These are phyloP conservation scores for Hemerocallis citrina DNA, from an alignment of 106 monocot species.

Conservation along the genomic window DNA sequence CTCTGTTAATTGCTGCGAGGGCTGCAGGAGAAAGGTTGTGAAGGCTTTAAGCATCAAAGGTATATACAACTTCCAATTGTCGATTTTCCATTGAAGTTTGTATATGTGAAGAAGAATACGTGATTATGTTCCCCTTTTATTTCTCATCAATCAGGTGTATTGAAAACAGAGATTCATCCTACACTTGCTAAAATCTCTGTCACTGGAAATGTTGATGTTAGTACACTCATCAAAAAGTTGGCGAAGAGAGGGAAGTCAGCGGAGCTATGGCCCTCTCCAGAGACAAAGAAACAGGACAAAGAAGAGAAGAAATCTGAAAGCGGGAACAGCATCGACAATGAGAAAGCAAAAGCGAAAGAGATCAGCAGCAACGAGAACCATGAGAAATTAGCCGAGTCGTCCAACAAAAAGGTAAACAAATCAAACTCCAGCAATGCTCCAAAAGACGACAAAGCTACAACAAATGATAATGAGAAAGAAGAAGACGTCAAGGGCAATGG, in stretches of 20 bases:
- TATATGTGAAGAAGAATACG: neutral
- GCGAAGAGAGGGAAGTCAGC: constrained; percentile 59
- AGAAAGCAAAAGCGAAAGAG: neutral
- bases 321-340: neutral
- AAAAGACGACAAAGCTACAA: neutral
- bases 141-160: constrained; percentile 38
- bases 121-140: neutral
- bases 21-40: constrained; percentile 75
- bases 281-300: neutral
- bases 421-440: neutral
- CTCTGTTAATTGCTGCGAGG: constrained; percentile 78
- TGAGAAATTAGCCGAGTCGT: neutral
- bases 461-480: neutral
- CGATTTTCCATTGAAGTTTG: neutral
- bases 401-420: neutral
- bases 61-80: neutral
- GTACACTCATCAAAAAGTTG: constrained; percentile 51
- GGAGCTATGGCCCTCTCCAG: constrained; percentile 16
- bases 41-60: constrained; percentile 75
- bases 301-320: constrained; percentile 1
- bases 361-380: neutral
- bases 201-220: constrained; percentile 41
- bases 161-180: constrained; percentile 77
- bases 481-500: neutral
- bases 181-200: constrained; percentile 68